phyloP scores from a whole-genome alignment of 1,284 basidiomycete genomes.

The Ganoderma boninense region DNA sequence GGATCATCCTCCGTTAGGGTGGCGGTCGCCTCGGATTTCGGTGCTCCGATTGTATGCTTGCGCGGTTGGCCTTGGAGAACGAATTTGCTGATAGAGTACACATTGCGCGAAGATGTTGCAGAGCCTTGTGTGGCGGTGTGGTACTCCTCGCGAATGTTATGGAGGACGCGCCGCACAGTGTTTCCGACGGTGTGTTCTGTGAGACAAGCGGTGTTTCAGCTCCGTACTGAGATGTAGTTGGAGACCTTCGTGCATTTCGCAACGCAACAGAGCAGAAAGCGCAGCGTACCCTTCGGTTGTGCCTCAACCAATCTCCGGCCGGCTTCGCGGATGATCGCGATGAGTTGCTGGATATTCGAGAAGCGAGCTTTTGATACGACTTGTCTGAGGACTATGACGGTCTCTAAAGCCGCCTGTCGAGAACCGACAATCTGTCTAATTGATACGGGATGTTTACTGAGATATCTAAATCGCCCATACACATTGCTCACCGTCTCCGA shows the following conservation, averaged over 20 bases:
- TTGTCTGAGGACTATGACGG: slow-evolving; percentile 86
- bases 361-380: slow-evolving; percentile 91
- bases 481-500: slow-evolving; percentile 36
- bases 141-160: slow-evolving; percentile 95
- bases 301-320: slow-evolving; percentile 86
- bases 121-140: slow-evolving; percentile 65
- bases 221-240: too few species aligned
- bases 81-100: slow-evolving; percentile 81
- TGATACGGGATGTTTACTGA: neutral
- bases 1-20: slow-evolving; percentile 72
- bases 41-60: slow-evolving; percentile 55
- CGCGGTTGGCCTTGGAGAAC: slow-evolving; percentile 79
- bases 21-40: slow-evolving; percentile 60
- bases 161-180: slow-evolving; percentile 90
- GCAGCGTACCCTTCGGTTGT: slow-evolving; percentile 85
- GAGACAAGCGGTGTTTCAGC: slow-evolving; percentile 11
- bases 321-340: slow-evolving; percentile 82
- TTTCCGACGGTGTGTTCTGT: slow-evolving; percentile 96
- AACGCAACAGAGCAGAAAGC: neutral
- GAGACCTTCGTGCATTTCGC: neutral
- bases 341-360: slow-evolving; percentile 86
- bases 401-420: slow-evolving; percentile 88
- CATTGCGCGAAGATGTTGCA: slow-evolving; percentile 46
- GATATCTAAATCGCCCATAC: neutral
- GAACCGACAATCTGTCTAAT: slow-evolving; percentile 89